These are phyloP conservation scores for Gaillardinia entomophila DNA, from an alignment of 805 yeast genomes.

Conservation along the genomic window DNA sequence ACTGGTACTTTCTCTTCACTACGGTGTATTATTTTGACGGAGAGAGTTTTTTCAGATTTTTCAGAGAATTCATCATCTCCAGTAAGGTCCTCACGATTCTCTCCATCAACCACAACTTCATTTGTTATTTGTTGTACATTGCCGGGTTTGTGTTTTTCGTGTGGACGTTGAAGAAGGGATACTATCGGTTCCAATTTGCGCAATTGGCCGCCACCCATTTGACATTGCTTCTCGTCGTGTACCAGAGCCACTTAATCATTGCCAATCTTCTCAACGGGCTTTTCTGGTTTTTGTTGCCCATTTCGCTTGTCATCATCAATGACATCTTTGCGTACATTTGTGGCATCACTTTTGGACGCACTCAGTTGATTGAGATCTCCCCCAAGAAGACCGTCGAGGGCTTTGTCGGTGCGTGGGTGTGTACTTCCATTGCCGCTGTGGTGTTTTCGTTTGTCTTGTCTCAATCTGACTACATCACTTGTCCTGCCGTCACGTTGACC, in stretches of 20 bases:
- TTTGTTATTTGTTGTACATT: slow-evolving; percentile 78
- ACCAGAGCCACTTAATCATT: slow-evolving; percentile 90
- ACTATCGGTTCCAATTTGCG: slow-evolving; percentile 86
- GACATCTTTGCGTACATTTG: slow-evolving; percentile 96
- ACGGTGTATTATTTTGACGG: slow-evolving; percentile 89
- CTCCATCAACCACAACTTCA: slow-evolving; percentile 74
- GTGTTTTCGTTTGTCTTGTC: slow-evolving; percentile 59
- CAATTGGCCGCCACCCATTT: slow-evolving; percentile 92
- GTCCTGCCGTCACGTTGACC: slow-evolving; percentile 73
- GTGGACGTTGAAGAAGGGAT: slow-evolving; percentile 81
- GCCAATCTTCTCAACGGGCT: slow-evolving; percentile 85
- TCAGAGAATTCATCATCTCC: slow-evolving; percentile 46
- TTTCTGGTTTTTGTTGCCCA: slow-evolving; percentile 92
- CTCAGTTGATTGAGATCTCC: slow-evolving; percentile 86
- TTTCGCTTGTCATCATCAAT: slow-evolving; percentile 84
- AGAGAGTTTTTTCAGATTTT: slow-evolving; percentile 67
- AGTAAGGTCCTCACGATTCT: slow-evolving; percentile 51
- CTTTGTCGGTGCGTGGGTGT: slow-evolving; percentile 95
- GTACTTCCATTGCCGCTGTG: slow-evolving; percentile 74
- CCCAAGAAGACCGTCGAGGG: slow-evolving; percentile 99
- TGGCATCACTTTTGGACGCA: slow-evolving; percentile 93
- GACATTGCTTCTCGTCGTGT: slow-evolving; percentile 83
- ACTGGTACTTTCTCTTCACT: slow-evolving; percentile 90
- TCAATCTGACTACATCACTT: slow-evolving; percentile 69
- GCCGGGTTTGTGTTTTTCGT: slow-evolving; percentile 89